Evolutionary conservation across 495 filamentous ascomycete genomes (phyloP).

Genomic region (Tuber umbilicatum): DNA sequence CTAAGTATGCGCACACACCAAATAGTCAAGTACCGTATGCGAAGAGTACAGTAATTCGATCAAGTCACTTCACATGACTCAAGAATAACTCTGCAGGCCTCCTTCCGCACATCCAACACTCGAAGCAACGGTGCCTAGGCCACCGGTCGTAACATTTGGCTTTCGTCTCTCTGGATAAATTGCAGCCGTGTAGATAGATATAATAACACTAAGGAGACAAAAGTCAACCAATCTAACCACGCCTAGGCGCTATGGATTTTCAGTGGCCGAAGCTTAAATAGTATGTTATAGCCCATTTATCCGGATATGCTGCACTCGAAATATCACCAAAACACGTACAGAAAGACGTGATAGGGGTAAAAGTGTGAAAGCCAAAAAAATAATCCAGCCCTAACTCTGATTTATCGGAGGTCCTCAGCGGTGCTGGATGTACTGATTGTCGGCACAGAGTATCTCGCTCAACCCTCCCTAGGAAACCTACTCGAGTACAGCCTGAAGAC

Average conservation of each 20-base stretch:
- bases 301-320: background rate
- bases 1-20: background rate
- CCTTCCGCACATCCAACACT: background rate
- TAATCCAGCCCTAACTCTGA: background rate
- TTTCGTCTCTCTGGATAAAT: background rate
- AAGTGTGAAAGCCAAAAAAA: background rate
- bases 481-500: background rate
- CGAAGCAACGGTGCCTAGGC: background rate
- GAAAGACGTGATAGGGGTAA: background rate
- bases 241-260: background rate
- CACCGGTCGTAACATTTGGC: background rate
- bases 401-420: background rate
- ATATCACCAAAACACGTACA: background rate
- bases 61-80: background rate
- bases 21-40: background rate
- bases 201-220: background rate
- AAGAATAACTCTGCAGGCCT: background rate
- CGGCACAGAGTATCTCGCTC: background rate
- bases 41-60: background rate
- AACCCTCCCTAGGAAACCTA: background rate
- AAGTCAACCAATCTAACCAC: background rate
- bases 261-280: background rate
- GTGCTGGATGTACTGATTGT: background rate
- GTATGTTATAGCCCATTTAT: background rate
- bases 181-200: background rate